Evolutionary conservation across 2,329 filamentous ascomycete species (phyloP).

Genomic region (Penicillium sp.): DNA sequence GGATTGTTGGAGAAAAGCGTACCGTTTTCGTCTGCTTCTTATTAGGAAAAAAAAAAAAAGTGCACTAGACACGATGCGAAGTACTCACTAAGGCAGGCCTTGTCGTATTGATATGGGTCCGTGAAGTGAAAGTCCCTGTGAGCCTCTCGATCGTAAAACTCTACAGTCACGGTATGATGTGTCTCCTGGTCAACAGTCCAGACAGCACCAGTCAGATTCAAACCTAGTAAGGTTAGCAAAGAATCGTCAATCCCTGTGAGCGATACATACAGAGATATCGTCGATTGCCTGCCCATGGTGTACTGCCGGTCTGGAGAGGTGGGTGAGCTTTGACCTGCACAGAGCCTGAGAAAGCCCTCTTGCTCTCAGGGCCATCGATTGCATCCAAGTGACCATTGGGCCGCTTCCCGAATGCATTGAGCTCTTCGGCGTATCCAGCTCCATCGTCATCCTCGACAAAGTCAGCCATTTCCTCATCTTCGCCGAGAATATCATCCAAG

Average conservation of each 20-base stretch:
- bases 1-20: slow-evolving; percentile 81
- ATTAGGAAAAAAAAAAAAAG: slow-evolving; percentile 22
- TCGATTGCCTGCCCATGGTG: slow-evolving; percentile 90
- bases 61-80: neutral
- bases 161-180: slow-evolving; percentile 89
- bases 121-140: slow-evolving; percentile 97
- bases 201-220: slow-evolving; percentile 90
- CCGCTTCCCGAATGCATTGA: slow-evolving; percentile 64
- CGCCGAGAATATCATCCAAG: slow-evolving; percentile 75
- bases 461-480: slow-evolving; percentile 65
- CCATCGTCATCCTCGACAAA: slow-evolving; percentile 96
- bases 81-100: slow-evolving; percentile 74
- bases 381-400: slow-evolving; percentile 51
- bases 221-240: slow-evolving; percentile 41
- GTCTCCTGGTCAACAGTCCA: slow-evolving; percentile 97
- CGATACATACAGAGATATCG: slow-evolving; percentile 71
- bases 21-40: slow-evolving; percentile 64
- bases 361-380: slow-evolving; percentile 46
- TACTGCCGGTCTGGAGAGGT: slow-evolving; percentile 89
- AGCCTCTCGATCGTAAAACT: slow-evolving; percentile 93
- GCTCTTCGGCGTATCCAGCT: slow-evolving; percentile 73
- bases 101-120: slow-evolving; percentile 93
- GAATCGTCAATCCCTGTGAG: neutral
- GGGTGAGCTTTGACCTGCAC: slow-evolving; percentile 71
- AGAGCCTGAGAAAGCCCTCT: slow-evolving; percentile 50